Evolutionary conservation across 139 green algal genomes (phyloP).

Genomic region (Dunaliella sp.): DNA sequence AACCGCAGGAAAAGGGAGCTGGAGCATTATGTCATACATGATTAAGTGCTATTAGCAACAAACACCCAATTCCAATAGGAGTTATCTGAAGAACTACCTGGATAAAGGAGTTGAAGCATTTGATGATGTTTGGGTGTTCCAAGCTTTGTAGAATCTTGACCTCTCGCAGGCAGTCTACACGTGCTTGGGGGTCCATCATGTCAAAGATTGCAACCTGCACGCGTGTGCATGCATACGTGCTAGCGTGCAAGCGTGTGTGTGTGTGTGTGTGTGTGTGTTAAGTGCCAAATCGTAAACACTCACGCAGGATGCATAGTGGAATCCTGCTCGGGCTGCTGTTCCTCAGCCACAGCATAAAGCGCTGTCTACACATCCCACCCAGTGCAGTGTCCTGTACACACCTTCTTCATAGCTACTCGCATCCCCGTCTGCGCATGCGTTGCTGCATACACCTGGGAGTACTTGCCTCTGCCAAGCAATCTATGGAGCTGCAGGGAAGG

Average conservation of each 20-base stretch:
- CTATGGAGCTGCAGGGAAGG: slow-evolving; percentile 30
- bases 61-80: too few species aligned
- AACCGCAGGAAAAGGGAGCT: too few species aligned
- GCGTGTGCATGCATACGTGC: background rate
- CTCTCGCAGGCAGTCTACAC: slow-evolving; percentile 49
- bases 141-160: slow-evolving; percentile 55
- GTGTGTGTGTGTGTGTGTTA: background rate
- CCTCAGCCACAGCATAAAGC: background rate
- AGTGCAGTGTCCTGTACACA: slow-evolving; percentile 4
- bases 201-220: slow-evolving; percentile 58
- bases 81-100: too few species aligned
- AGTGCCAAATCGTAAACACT: too few species aligned
- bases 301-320: too few species aligned
- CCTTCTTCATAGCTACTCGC: slow-evolving; percentile 44
- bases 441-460: slow-evolving; percentile 40
- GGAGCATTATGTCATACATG: too few species aligned
- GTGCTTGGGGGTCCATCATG: slow-evolving; percentile 54
- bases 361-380: background rate
- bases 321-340: background rate
- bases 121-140: slow-evolving; percentile 53
- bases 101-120: slow-evolving; percentile 49
- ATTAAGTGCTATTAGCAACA: too few species aligned
- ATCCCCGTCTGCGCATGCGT: slow-evolving; percentile 20
- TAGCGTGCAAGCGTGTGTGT: background rate
- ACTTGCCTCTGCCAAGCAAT: slow-evolving; percentile 39